Base-by-base conservation (phyloP, 306 rosid genomes). In the Cucurbita pepo region DNA sequence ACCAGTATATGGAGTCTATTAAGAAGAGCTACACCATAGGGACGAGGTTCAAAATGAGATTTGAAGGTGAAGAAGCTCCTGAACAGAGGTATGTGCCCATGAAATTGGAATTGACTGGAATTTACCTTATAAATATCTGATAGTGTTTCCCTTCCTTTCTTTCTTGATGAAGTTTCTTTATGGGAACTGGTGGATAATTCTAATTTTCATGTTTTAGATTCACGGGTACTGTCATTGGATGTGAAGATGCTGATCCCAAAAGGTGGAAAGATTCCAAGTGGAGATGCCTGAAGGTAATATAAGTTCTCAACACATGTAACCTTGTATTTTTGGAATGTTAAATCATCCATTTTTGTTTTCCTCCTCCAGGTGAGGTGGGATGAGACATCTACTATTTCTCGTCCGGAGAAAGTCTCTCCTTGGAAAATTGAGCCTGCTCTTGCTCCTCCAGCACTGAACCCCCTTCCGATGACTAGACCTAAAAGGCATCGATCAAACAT, bases 51-150 rank as follows among this genome's bases (percentile, higher is more conserved):
- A 91, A 88, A 74, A 94, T 94, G 99, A 79, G 88, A 71, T 94
- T 94, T 51, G 99, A 94, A 81, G 97, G 99, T 79, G 97, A 94
- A 85, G 99, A 94, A 77, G 96, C 99, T 71, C 99, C 97, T 6
- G 99, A 91, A 51, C 99, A 94, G 73, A 94, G 97, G 99, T 94
- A 81, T 67, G 69, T 56, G 13, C 58, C n/a, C 18, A 52, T 63
- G 8, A 11, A 65, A 44, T 43, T 65, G 38, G 37, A 19, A 65
- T 43, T 44, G 54, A 21, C n/a, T 10, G 37, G 54, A 44, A n/a
- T 21, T 19, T 44, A 22, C 54, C 41, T 47, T 69, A 21, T 8
- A 53, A 36, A 14, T 18, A 37, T 16, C 75, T 34, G 56, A 8
- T 52, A n/a, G 51, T 71, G 34, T 9, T 36, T n/a, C 37, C 34